Evolutionary conservation across 2,329 filamentous ascomycete genomes (phyloP).

Genomic region (Monilinia laxa): DNA sequence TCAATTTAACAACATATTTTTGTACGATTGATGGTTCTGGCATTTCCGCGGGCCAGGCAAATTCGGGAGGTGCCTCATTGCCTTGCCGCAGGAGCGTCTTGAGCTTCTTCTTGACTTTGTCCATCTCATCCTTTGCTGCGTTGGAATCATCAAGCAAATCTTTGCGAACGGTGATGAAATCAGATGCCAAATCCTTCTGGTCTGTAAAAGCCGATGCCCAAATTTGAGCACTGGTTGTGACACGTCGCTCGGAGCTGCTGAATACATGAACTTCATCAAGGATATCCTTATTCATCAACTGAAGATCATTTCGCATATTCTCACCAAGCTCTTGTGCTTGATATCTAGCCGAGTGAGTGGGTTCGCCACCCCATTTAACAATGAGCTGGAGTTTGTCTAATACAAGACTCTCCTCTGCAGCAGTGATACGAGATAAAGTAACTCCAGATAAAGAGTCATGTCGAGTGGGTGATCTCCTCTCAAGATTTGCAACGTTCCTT

Average conservation of each 20-base stretch:
- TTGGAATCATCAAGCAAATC: slow-evolving; percentile 96
- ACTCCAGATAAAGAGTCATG: slow-evolving; percentile 86
- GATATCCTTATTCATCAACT: slow-evolving; percentile 88
- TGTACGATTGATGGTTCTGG: slow-evolving; percentile 93
- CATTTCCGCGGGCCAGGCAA: slow-evolving; percentile 96
- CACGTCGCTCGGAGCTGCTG: slow-evolving; percentile 90
- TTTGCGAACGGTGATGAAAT: slow-evolving; percentile 88
- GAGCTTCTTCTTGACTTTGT: slow-evolving; percentile 99
- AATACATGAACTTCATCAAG: slow-evolving; percentile 92
- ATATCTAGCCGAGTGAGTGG: slow-evolving; percentile 94
- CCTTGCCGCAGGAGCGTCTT: slow-evolving; percentile 89
- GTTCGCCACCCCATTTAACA: slow-evolving; percentile 98
- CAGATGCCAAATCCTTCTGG: slow-evolving; percentile 77
- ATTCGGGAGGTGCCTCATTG: slow-evolving; percentile 90
- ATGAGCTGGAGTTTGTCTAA: slow-evolving; percentile 96
- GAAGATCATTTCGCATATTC: slow-evolving; percentile 92
- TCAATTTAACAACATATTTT: slow-evolving; percentile 85
- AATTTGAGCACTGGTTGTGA: slow-evolving; percentile 94
- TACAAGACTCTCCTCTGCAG: slow-evolving; percentile 87
- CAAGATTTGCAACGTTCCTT: slow-evolving; percentile 24
- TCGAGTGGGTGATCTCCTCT: slow-evolving; percentile 55
- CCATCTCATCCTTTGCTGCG: slow-evolving; percentile 98
- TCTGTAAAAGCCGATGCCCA: slow-evolving; percentile 89
- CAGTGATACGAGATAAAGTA: slow-evolving; percentile 90
- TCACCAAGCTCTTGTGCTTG: slow-evolving; percentile 93